Evolutionary conservation across 2,329 filamentous ascomycete species (phyloP).

Genomic region (Colletotrichum echinochloae): DNA sequence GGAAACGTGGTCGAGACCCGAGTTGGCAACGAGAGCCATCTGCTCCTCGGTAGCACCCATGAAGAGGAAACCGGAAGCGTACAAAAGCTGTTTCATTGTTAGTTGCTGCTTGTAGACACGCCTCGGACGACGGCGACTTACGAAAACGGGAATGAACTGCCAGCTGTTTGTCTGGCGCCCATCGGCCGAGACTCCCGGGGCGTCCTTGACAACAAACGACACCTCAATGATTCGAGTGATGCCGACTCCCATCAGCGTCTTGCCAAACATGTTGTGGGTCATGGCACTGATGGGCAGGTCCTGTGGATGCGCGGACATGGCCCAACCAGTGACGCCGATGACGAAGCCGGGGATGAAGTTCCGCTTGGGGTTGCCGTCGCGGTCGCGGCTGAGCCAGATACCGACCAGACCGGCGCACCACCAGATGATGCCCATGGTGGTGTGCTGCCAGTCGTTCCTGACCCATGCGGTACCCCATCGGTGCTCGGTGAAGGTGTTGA

Average conservation of each 20-base stretch:
- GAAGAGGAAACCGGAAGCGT: constrained; percentile 93
- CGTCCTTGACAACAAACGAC: constrained; percentile 85
- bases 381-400: constrained; percentile 88
- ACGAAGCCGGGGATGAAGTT: constrained; percentile 95
- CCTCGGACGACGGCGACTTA: constrained; percentile 55
- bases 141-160: constrained; percentile 66
- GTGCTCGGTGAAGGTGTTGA: constrained; percentile 99
- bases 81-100: constrained; percentile 74
- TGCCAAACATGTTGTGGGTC: constrained; percentile 91
- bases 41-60: constrained; percentile 98
- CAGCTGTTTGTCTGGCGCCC: constrained; percentile 75
- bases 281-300: constrained; percentile 84
- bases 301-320: constrained; percentile 93
- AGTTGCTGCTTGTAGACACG: constrained; percentile 31
- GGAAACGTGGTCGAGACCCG: constrained; percentile 86
- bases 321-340: constrained; percentile 92
- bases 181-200: constrained; percentile 72
- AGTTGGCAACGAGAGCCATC: constrained; percentile 80
- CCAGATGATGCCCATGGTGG: constrained; percentile 99
- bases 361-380: constrained; percentile 86
- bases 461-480: constrained; percentile 92
- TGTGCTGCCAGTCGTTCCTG: constrained; percentile 95
- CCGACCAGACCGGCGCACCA: constrained; percentile 94
- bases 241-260: constrained; percentile 93
- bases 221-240: constrained; percentile 89